Conservation (phyloP, 495 filamentous ascomycete genomes). For the Poronia punctata region DNA sequence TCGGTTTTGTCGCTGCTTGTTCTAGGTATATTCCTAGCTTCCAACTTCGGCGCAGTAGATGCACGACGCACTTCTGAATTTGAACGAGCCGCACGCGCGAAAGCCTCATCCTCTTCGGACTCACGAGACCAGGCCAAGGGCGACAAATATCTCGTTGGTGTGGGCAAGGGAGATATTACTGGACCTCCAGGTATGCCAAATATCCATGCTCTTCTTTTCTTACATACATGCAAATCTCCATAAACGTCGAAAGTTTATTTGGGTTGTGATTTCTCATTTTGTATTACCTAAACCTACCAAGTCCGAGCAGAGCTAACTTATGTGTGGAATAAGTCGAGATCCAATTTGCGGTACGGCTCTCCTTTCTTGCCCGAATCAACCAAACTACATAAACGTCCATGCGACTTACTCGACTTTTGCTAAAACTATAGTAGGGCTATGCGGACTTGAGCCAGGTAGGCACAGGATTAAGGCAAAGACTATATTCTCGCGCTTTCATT, state of each 20-base stretch:
- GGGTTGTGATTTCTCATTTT: background rate
- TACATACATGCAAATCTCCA: too few species aligned
- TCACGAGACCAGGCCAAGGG: constrained; percentile 26
- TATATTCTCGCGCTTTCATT: constrained; percentile 88
- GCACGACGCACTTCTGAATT: constrained; percentile 11
- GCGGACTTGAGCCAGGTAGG: constrained; percentile 72
- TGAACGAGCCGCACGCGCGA: constrained; percentile 6
- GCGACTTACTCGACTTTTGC: too few species aligned
- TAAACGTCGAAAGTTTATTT: background rate
- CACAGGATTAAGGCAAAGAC: constrained; percentile 72
- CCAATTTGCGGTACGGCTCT: constrained; percentile 41
- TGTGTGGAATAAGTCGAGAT: constrained; percentile 56
- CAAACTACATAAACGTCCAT: too few species aligned
- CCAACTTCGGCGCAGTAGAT: constrained; percentile 6
- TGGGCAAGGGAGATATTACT: constrained; percentile 92
- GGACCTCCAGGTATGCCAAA: constrained; percentile 49
- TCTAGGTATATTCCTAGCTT: constrained; percentile 17
- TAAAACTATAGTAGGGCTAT: constrained; percentile 48
- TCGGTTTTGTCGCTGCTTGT: constrained; percentile 21
- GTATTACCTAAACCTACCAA: background rate
- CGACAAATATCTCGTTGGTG: constrained; percentile 68
- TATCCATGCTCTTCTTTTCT: constrained; percentile 44
- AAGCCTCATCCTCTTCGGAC: constrained; percentile 10
- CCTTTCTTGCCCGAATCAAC: too few species aligned
- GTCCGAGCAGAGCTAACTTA: constrained; percentile 3